These are phyloP conservation scores for Hypoxylon crocopeplum DNA, from an alignment of 495 filamentous ascomycete genomes.

Conservation along the genomic window DNA sequence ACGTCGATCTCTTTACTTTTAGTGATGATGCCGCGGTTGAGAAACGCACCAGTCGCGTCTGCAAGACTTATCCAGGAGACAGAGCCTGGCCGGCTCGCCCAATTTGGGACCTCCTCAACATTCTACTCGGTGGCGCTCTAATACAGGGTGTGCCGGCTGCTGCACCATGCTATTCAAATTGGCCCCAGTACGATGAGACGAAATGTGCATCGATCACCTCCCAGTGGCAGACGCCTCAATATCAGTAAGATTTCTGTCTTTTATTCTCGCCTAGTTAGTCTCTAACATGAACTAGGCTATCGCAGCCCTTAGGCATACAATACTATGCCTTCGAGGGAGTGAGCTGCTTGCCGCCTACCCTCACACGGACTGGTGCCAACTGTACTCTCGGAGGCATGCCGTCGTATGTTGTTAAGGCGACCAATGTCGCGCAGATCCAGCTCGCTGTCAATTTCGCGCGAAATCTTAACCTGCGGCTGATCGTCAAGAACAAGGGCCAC, in stretches of 20 bases:
- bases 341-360: constrained; percentile 28
- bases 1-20: constrained; percentile 31
- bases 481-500: constrained; percentile 72
- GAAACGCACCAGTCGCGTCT: constrained; percentile 30
- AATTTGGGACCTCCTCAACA: constrained; percentile 55
- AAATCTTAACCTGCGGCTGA: constrained; percentile 59
- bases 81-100: constrained; percentile 47
- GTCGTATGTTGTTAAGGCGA: constrained; percentile 53
- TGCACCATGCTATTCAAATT: constrained; percentile 57
- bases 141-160: constrained; percentile 61
- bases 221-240: constrained; percentile 33
- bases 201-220: constrained; percentile 48
- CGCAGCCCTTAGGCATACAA: constrained; percentile 27
- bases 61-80: constrained; percentile 61
- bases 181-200: constrained; percentile 51
- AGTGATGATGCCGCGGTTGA: background rate
- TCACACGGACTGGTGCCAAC: constrained; percentile 29
- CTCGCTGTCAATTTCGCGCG: constrained; percentile 63
- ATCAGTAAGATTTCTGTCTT: constrained; percentile 10
- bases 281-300: constrained; percentile 14
- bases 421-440: constrained; percentile 56
- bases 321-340: constrained; percentile 30
- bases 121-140: constrained; percentile 52
- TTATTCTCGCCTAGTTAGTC: background rate
- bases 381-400: constrained; percentile 62